phyloP scores from a whole-genome alignment of 805 yeast species.

The Scheffersomyces spartinae region DNA sequence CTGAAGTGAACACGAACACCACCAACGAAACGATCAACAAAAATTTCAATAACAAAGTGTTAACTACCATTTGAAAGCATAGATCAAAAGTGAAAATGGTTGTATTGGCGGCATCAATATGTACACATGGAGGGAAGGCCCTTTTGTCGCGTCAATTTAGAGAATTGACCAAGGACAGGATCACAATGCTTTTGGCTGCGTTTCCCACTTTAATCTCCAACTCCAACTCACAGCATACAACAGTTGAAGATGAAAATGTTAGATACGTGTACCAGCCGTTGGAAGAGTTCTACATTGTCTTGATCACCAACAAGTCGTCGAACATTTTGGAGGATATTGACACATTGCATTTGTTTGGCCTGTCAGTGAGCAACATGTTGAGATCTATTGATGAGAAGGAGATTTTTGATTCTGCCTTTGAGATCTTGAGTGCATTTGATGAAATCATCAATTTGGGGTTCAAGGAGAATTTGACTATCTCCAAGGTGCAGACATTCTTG shows the following conservation, averaged over 20 bases:
- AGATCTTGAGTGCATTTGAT: slow-evolving; percentile 83
- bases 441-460: slow-evolving; percentile 86
- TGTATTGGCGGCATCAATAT: slow-evolving; percentile 86
- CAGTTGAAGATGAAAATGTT: slow-evolving; percentile 84
- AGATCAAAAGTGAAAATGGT: slow-evolving; percentile 43
- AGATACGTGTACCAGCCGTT: slow-evolving; percentile 94
- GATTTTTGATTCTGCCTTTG: slow-evolving; percentile 76
- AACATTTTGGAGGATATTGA: slow-evolving; percentile 92
- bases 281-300: slow-evolving; percentile 83
- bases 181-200: slow-evolving; percentile 72
- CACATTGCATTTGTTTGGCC: slow-evolving; percentile 76
- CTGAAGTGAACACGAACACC: too few relatives aligned
- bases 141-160: slow-evolving; percentile 85
- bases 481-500: slow-evolving; percentile 80
- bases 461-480: slow-evolving; percentile 70
- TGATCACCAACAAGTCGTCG: slow-evolving; percentile 83
- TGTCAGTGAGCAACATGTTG: slow-evolving; percentile 66
- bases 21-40: too few relatives aligned
- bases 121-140: slow-evolving; percentile 89
- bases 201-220: slow-evolving; percentile 73
- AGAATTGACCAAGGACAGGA: slow-evolving; percentile 74
- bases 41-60: too few relatives aligned
- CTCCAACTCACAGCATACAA: slow-evolving; percentile 73
- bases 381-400: slow-evolving; percentile 71
- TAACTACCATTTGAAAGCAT: too few relatives aligned